phyloP scores from a whole-genome alignment of 192 early-diverging fungal genomes.

The Tieghemiomyces parasiticus region DNA sequence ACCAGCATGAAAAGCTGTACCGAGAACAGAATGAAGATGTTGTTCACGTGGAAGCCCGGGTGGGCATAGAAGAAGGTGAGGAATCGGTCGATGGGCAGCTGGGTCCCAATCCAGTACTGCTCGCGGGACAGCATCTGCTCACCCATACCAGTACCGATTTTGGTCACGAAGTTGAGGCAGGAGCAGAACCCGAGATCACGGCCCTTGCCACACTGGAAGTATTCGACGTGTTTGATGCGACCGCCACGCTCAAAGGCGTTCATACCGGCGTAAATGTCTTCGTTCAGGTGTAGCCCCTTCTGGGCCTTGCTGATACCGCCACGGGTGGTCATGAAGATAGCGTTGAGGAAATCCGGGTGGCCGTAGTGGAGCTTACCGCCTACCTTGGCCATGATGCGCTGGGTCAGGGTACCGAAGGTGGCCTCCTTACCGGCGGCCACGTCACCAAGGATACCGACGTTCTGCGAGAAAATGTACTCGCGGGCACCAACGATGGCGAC shows the following conservation, averaged over 20 bases:
- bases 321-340: slow-evolving; percentile 73
- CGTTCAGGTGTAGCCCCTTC: slow-evolving; percentile 78
- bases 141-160: slow-evolving; percentile 85
- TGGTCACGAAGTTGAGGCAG: slow-evolving; percentile 77
- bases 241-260: slow-evolving; percentile 73
- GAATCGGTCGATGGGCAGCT: slow-evolving; percentile 70
- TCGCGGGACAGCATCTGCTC: slow-evolving; percentile 90
- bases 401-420: slow-evolving; percentile 70
- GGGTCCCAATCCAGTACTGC: slow-evolving; percentile 78
- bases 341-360: slow-evolving; percentile 81
- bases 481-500: slow-evolving; percentile 79
- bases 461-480: slow-evolving; percentile 77
- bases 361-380: slow-evolving; percentile 77
- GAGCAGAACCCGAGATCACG: slow-evolving; percentile 81
- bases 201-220: slow-evolving; percentile 84
- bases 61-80: slow-evolving; percentile 82
- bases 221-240: slow-evolving; percentile 78
- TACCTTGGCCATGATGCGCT: slow-evolving; percentile 74
- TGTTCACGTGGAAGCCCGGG: slow-evolving; percentile 81
- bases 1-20: slow-evolving; percentile 69
- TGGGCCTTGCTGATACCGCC: slow-evolving; percentile 81
- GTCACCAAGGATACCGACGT: slow-evolving; percentile 69
- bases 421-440: slow-evolving; percentile 85
- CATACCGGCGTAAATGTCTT: slow-evolving; percentile 90
- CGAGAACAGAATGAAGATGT: slow-evolving; percentile 72